Conservation (phyloP, 2,329 filamentous ascomycete species). For the Ploettnerulaceae sp. region DNA sequence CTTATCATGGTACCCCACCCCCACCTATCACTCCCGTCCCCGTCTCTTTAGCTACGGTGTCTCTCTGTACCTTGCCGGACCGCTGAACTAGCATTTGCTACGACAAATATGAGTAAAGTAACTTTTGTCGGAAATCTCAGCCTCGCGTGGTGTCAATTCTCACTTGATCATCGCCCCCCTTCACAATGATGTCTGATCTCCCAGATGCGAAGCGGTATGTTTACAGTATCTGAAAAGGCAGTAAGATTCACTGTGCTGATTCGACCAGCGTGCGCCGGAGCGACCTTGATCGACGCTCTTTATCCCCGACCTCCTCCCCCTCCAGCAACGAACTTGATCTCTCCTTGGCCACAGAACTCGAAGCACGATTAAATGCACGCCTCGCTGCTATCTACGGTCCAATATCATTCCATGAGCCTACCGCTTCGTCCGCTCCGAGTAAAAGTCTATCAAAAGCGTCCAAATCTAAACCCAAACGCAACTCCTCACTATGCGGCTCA, state of each 20-base stretch:
- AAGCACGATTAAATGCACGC: constrained; percentile 16
- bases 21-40: too few relatives aligned
- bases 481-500: constrained; percentile 21
- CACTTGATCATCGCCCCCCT: too few relatives aligned
- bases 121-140: too few relatives aligned
- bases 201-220: constrained; percentile 49
- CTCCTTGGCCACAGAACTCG: not conserved
- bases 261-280: constrained; percentile 39
- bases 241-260: not conserved
- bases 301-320: constrained; percentile 18
- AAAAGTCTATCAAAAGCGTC: not conserved
- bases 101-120: too few relatives aligned
- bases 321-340: constrained; percentile 30
- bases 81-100: too few relatives aligned
- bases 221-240: not conserved
- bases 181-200: constrained; percentile 47
- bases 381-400: constrained; percentile 28
- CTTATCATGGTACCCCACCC: too few relatives aligned
- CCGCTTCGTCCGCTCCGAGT: too few relatives aligned
- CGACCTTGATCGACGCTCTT: constrained; percentile 43
- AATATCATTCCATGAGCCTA: constrained; percentile 1
- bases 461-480: not conserved
- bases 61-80: too few relatives aligned
- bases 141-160: too few relatives aligned
- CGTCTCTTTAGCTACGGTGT: too few relatives aligned